phyloP scores from a whole-genome alignment of 192 early-diverging fungal species.

The Podila horticola region DNA sequence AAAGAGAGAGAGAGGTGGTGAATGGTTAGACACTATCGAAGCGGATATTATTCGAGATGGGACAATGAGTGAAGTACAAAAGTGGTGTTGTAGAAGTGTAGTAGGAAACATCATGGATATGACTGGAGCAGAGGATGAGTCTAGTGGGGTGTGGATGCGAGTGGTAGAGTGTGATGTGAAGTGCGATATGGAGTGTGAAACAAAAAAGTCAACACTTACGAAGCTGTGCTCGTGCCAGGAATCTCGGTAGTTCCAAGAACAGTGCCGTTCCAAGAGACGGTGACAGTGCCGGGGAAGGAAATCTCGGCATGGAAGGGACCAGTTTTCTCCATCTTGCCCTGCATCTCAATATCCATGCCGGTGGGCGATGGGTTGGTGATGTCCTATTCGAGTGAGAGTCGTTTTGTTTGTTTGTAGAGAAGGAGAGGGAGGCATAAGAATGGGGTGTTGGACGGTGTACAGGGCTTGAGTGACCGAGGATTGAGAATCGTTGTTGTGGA shows the following conservation, averaged over 20 bases:
- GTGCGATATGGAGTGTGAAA: background rate
- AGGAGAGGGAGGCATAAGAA: background rate
- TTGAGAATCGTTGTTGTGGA: too few relatives aligned
- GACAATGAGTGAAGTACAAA: too few relatives aligned
- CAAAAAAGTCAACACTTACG: background rate
- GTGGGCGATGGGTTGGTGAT: slow-evolving; percentile 18
- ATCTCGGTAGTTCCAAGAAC: slow-evolving; percentile 15
- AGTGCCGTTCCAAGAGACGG: slow-evolving; percentile 37
- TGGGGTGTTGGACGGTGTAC: background rate
- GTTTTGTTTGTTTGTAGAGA: background rate
- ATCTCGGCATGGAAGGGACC: slow-evolving; percentile 57
- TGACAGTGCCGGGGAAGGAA: slow-evolving; percentile 38
- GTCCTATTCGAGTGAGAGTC: background rate
- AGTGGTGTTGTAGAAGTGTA: too few relatives aligned
- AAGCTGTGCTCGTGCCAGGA: slow-evolving; percentile 11
- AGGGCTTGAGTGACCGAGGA: too few relatives aligned
- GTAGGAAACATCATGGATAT: background rate
- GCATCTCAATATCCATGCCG: slow-evolving; percentile 14
- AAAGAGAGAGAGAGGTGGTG: too few relatives aligned
- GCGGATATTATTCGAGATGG: too few relatives aligned
- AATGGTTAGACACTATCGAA: too few relatives aligned
- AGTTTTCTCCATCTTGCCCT: slow-evolving; percentile 36
- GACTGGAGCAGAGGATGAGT: too few relatives aligned
- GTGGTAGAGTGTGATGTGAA: background rate
- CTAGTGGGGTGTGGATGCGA: too few relatives aligned